Percentiles rank a stretch among this genome's conserved stretches.
Evolutionary conservation across 106 monocot genomes (phyloP).

Genomic region (Dendrobium officinale): DNA sequence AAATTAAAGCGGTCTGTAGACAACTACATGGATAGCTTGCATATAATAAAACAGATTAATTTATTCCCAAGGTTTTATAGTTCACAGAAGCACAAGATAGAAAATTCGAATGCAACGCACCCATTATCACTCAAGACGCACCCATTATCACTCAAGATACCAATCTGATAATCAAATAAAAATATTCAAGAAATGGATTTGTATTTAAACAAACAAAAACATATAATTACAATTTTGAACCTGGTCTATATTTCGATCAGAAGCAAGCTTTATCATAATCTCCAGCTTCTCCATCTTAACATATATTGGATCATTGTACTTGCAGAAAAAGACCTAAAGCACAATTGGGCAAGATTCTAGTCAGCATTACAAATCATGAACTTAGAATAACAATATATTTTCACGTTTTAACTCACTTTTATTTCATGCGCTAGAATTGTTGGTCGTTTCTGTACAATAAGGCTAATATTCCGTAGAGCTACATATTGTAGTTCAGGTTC

Average conservation of each 20-base stretch:
- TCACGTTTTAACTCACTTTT: constrained; percentile 48
- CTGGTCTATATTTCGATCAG: constrained; percentile 97
- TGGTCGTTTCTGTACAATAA: constrained; percentile 90
- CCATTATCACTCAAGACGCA: background rate
- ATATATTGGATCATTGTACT: constrained; percentile 99
- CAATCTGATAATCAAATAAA: background rate
- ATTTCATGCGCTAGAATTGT: constrained; percentile 99
- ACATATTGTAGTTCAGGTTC: constrained; percentile 98
- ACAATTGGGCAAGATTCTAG: background rate
- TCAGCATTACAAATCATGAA: background rate
- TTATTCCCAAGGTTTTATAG: background rate
- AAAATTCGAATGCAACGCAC: background rate
- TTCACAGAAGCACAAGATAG: background rate
- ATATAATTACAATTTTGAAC: constrained; percentile 16
- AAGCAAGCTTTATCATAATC: constrained; percentile 99
- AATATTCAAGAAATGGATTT: background rate
- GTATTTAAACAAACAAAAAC: background rate
- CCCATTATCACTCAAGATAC: background rate
- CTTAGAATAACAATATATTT: background rate
- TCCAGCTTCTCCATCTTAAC: constrained; percentile 99
- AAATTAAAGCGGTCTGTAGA: background rate
- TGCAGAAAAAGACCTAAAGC: constrained; percentile 95
- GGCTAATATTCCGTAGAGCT: constrained; percentile 90
- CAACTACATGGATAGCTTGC: background rate
- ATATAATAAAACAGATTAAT: background rate